Evolutionary conservation across 495 filamentous ascomycete genomes (phyloP), one percentile per base, ranked within the genome.

Genomic region (Hypoxylon perforatum): DNA sequence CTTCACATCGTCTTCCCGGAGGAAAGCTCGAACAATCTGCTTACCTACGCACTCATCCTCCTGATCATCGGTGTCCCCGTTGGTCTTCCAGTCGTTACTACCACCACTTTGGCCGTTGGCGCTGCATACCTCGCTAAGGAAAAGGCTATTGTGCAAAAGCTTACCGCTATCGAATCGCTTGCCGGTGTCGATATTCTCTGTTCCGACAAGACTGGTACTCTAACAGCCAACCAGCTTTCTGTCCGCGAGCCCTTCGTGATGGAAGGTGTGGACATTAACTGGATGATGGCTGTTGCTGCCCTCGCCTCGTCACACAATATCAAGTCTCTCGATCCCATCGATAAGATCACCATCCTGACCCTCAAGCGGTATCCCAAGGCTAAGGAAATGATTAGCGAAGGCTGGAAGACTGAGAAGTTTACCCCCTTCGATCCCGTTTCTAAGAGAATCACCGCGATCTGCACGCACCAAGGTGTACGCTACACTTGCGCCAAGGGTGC

Each of bases 181-280:
- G 93, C 93, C 69, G 93, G 92, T 80, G 93, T 96, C 51, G 92
- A 97, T 80, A 94, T 97, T 74, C 88, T 97, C 64, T 97, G 94
- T 82, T 97, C 94, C 23, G 94, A 97, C 78, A 97, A 97, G 84
- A 96, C 92, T 41, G 92, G 92, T 86, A 96, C 89, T 60, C 81
- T 97, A 56, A 97, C 93, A 60, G 93, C 92, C 77, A 97, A 97
- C 81, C 96, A 92, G 75, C 86, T 96, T 35, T 92, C 91, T 17
- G 84, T 96, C 57, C 84, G 87, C 25, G 92, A 95, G 64, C 92
- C 92, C 38, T 96, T 88, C 78, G 90, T 88, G 36, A 87, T 92
- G 41, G 80, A 85, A 60, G 92, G 91, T 63, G 86, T 93, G 44
- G 89, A 91, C 57, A 81, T 87, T 44, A 87, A 92, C 74, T 91